Conservation (phyloP, 192 early-diverging fungal species). For the Linnemannia schmuckeri region DNA sequence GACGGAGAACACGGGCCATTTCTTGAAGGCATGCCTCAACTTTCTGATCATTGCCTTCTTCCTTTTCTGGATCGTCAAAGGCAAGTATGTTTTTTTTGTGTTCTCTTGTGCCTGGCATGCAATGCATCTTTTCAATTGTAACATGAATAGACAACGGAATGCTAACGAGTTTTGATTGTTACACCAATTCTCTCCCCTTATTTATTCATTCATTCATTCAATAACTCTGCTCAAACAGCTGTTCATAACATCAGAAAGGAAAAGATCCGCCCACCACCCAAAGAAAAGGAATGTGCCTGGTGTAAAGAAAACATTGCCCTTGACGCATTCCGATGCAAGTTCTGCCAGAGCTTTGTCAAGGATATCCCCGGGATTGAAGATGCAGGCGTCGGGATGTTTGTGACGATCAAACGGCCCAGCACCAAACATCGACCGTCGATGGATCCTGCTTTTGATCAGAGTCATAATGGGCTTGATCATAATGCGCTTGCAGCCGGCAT, state of each 20-base stretch:
- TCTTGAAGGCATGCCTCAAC: conserved; percentile 41
- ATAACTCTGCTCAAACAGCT: conserved; percentile 5
- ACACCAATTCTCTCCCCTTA: not conserved
- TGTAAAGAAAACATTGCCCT: conserved; percentile 39
- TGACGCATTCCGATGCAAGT: conserved; percentile 54
- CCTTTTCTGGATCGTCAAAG: conserved; percentile 55
- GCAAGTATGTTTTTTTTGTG: not conserved
- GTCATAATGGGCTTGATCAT: not conserved
- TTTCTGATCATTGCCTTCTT: conserved; percentile 43
- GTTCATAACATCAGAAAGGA: conserved; percentile 41
- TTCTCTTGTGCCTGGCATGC: not conserved
- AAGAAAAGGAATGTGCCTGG: conserved; percentile 55
- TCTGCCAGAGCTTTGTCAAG: conserved; percentile 55
- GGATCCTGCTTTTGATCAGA: not conserved
- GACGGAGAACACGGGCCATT: conserved; percentile 54
- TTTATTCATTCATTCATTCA: too few species aligned
- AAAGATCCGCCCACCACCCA: conserved; percentile 40
- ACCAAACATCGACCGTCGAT: not conserved
- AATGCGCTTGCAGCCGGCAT: not conserved
- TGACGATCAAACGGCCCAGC: conserved; percentile 26
- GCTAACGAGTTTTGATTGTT: not conserved
- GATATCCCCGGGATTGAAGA: conserved; percentile 51
- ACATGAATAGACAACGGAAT: not conserved
- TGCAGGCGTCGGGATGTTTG: conserved; percentile 44
- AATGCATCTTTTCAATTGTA: not conserved